Evolutionary conservation across 768 basidiomycete species (phyloP), one percentile per base, ranked within the genome.

Genomic region (Lentinula sp.): DNA sequence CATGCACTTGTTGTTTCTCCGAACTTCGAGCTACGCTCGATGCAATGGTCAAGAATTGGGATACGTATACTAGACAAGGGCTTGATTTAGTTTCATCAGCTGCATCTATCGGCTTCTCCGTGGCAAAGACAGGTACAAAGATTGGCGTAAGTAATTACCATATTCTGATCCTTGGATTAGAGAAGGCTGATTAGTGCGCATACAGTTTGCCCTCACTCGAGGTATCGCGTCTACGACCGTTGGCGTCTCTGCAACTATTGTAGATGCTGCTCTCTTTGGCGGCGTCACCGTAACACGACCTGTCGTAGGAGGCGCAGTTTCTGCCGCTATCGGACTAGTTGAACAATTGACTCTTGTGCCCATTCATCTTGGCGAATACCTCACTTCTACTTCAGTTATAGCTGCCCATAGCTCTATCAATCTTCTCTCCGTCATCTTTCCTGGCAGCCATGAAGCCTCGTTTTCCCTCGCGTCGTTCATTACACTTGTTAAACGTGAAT

Each of bases 401-500:
- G 89, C 89, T 2, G 91, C 88, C 0, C 84, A 90, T 61, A 82
- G 84, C 64, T 90, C 90, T 28, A 84, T 92, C 64, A 89, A 91
- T 66, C 79, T 86, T 49, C 81, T 92, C 43, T 82, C 86, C 9
- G 78, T 81, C 43, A 84, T 91, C 64, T 88, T 90, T 69, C 86
- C 87, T 2, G 86, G 87, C 4, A 85, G 84, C 66, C 86, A 85
- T 66, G 91, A 92, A 63, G 86, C 90, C 2, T 87, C 88, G 16
- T 93, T 93, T 71, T 91, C 90, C 1, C 76, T 94, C 6, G 86
- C 84, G 8, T 85, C 89, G 9, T 92, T 93, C 72, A 87, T 93
- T 59, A 80, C 78, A 36, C 84, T 94, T 36, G 90, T 93, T n/a
- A 83, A 84, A 57, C 77, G 87, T 42, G 91, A 94, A 74, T 89